Base-by-base conservation (phyloP, 2,329 filamentous ascomycete species). In the Trichoderma koningii region DNA sequence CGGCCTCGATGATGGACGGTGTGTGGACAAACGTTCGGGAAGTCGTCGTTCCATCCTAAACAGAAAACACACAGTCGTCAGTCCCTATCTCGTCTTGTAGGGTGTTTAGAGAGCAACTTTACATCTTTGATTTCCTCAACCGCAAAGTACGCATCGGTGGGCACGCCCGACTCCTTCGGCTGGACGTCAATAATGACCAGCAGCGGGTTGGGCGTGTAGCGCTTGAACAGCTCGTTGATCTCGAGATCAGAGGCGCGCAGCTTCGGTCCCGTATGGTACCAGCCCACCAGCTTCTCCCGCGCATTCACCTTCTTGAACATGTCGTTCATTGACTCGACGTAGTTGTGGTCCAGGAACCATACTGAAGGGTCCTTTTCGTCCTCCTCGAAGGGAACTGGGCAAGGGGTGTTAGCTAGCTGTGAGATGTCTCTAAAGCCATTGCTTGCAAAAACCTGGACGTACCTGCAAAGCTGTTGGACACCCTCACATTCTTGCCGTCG, bases 301-400 rank as follows among this genome's bases (percentile, higher is more conserved):
- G 95, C 95, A 82, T 99, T 99, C 84, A 99, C 93, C 82, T 98
- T 98, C 85, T 99, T 99, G 86, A 99, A 99, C 95, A 99, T 99
- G 79, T 98, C 95, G 81, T 95, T 96, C 95, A 99, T 99, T 72
- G 90, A 92, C 80, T 99, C 95, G 78, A 99, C 91, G 75, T 97
- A 99, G 85, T 98, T 98, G 85, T 99, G 95, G 78, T 99, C 95
- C 70, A 99, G 82, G 77, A 98, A 99, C 95, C 95, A 99, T 76
- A 99, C 95, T 42, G 94, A 96, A 3, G 94, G 94, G 76, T 99
- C 93, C 81, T 96, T 97, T 74, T 97, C 95, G 77, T 99, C 95
- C 82, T 99, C 95, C 80, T 99, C 95, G 75, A 99, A 99, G 1
- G 95, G 95, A 52, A 98, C 95, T 97, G 73, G 68, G 68, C 45